Conservation (phyloP, 164 flowering plant species). For the Paratinospora sagittata region DNA sequence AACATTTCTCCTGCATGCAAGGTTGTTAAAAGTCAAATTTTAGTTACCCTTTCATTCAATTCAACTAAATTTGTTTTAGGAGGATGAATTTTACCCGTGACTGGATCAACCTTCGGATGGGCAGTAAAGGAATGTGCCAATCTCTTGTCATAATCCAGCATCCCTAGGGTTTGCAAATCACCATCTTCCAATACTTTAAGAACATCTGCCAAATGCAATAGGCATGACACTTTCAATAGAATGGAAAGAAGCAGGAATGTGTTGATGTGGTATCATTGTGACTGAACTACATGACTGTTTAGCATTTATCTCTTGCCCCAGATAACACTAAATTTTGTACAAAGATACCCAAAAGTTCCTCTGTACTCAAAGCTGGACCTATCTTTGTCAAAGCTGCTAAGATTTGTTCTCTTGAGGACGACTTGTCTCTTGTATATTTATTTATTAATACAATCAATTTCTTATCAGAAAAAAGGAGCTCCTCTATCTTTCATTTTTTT, state of each 20-base stretch:
- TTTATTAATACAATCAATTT: too few relatives aligned
- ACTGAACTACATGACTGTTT: not conserved
- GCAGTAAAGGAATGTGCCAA: conserved; percentile 87
- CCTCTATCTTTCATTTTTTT: too few relatives aligned
- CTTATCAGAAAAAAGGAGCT: too few relatives aligned
- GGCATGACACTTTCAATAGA: not conserved
- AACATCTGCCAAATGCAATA: conserved; percentile 44
- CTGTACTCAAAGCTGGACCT: too few relatives aligned
- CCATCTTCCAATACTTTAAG: conserved; percentile 92
- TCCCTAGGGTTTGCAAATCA: conserved; percentile 88
- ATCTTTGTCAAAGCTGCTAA: too few relatives aligned
- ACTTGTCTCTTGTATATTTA: too few relatives aligned
- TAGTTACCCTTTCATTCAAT: not conserved
- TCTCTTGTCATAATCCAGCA: conserved; percentile 95
- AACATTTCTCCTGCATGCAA: conserved; percentile 89
- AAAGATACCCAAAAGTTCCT: too few relatives aligned
- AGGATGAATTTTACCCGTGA: conserved; percentile 55
- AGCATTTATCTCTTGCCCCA: not conserved
- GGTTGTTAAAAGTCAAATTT: conserved; percentile 6
- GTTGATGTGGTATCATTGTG: not conserved
- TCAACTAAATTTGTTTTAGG: not conserved
- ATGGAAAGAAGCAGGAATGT: not conserved
- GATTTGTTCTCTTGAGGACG: too few relatives aligned
- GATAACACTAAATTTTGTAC: not conserved
- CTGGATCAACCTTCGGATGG: conserved; percentile 93